Evolutionary conservation across 1,139 yeast species (phyloP).

Genomic region (Candida labiduridarum): DNA sequence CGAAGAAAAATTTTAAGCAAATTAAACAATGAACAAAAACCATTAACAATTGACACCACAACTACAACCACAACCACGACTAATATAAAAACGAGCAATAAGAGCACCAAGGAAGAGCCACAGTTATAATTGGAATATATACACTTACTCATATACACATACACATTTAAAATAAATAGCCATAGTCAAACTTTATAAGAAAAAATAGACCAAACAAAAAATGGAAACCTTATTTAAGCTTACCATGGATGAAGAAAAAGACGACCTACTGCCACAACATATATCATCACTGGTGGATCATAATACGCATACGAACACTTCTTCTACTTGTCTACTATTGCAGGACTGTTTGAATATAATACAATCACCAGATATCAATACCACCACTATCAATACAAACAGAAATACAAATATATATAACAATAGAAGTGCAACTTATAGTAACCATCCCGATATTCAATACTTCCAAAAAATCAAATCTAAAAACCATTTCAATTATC

Average conservation of each 20-base stretch:
- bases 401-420: neutral
- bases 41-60: too few relatives aligned
- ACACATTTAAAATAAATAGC: neutral
- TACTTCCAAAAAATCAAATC: constrained; percentile 39
- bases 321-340: constrained; percentile 26
- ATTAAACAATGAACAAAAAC: too few relatives aligned
- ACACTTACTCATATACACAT: neutral
- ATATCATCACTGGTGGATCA: neutral
- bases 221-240: constrained; percentile 6
- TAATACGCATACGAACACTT: neutral
- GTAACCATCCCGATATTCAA: constrained; percentile 42
- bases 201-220: neutral
- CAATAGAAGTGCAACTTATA: constrained; percentile 10
- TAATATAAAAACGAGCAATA: too few relatives aligned
- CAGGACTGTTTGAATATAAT: constrained; percentile 32
- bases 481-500: constrained; percentile 41
- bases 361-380: constrained; percentile 22
- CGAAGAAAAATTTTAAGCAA: too few relatives aligned
- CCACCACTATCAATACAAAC: constrained; percentile 12
- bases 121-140: neutral
- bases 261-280: neutral
- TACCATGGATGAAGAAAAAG: constrained; percentile 5
- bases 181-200: neutral
- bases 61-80: too few relatives aligned
- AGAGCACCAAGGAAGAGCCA: too few relatives aligned